These are phyloP conservation scores for Passiflora organensis DNA, from an alignment of 345 rosid species.

Conservation along the genomic window DNA sequence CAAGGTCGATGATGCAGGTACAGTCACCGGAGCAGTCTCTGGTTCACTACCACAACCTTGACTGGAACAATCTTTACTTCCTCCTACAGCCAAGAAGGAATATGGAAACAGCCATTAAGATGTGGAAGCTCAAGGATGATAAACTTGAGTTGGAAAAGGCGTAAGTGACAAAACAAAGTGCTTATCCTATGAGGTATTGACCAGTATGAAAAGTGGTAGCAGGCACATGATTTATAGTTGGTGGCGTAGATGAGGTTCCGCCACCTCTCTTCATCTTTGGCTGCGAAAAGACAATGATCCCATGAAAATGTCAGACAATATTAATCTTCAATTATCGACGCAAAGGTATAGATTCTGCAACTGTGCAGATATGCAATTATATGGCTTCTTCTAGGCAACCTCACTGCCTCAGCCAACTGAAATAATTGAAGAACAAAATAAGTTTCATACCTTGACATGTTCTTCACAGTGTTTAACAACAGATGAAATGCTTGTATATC, in stretches of 20 bases:
- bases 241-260: constrained; percentile 29
- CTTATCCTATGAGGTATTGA: too few species aligned
- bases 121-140: constrained; percentile 1
- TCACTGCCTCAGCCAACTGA: too few species aligned
- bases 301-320: neutral
- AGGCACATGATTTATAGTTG: constrained; percentile 25
- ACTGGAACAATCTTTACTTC: constrained; percentile 28
- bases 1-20: constrained; percentile 18
- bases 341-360: too few species aligned
- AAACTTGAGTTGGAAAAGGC: neutral
- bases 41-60: constrained; percentile 45
- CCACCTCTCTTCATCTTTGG: constrained; percentile 71
- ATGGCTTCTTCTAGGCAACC: too few species aligned
- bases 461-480: constrained; percentile 91
- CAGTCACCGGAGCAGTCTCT: constrained; percentile 30
- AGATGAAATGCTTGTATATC: constrained; percentile 58
- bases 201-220: constrained; percentile 44
- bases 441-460: constrained; percentile 59
- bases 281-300: constrained; percentile 30
- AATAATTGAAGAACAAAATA: too few species aligned
- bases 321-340: too few species aligned
- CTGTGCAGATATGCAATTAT: too few species aligned
- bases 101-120: constrained; percentile 7
- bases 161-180: too few species aligned
- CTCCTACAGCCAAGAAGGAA: constrained; percentile 21